Base-by-base conservation (phyloP, 2,329 filamentous ascomycete species). In the Penicillium palitans region DNA sequence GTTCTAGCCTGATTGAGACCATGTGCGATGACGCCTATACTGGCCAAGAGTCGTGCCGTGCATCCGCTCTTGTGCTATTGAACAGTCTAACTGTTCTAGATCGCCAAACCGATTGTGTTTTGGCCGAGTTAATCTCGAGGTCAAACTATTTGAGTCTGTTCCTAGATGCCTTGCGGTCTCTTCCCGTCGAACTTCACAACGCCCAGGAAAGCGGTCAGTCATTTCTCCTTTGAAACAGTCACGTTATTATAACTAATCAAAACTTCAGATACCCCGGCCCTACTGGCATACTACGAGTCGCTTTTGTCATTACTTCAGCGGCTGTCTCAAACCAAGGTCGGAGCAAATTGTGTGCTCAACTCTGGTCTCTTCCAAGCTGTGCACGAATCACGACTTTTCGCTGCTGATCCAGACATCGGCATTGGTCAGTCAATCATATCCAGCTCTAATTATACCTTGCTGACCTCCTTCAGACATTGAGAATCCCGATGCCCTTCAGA, bases 21-120 rank as follows among this genome's bases (percentile, higher is more conserved):
- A 82, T 97, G 44, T 97, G 93, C 71, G 95, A 99, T 69, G 95
- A 99, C 77, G 93, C 92, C 21, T 93, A 93, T 72, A 87, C 89
- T 59, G 91, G 92, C 40, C 89, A 93, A 69, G 84, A 90, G 39
- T 84, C 83, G 13, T 96, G 91, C 73, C 90, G 96, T 70, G 87
- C 96, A 4, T 89, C 93, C 0, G 92, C 95, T 12, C 80, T 98
- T 44, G 84, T 97, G 39, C 81, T 98, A n/a, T 81, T 99, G 35
- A 87, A 90, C 54, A 85, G 89, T 0, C 77, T 98, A 15, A 87
- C 96, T 33, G 84, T 86, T 44, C 79, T 96, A 52, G 89, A 89
- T 46, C 86, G 85, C 54, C 82, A 86, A 37, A 89, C 93, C 68
- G 83, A 87, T 50, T 90, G 90, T 31, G 83, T 84, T 52, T 85